Evolutionary conservation across 192 early-diverging fungal genomes (phyloP).

Genomic region (Coemansia aciculifera): DNA sequence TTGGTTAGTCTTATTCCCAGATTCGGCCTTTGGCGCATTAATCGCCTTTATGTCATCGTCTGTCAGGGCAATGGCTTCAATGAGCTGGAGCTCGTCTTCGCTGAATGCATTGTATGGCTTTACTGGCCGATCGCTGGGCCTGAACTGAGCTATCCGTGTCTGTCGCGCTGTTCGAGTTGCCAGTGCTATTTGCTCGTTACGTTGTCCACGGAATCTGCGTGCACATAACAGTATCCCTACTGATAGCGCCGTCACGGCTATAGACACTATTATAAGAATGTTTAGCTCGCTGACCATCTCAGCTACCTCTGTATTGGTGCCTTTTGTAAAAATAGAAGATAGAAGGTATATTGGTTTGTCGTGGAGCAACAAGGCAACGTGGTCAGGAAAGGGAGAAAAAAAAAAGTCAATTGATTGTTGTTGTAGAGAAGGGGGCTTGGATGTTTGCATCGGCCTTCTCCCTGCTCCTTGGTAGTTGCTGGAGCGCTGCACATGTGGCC

Average conservation of each 20-base stretch:
- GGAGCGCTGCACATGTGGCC: background rate
- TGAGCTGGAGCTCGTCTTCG: constrained; percentile 37
- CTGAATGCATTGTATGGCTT: constrained; percentile 48
- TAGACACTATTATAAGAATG: constrained; percentile 30
- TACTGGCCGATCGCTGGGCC: constrained; percentile 23
- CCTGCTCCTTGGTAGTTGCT: background rate
- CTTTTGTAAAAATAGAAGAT: background rate
- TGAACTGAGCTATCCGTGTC: constrained; percentile 20
- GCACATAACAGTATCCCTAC: constrained; percentile 20
- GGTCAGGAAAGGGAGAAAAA: background rate
- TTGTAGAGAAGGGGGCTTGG: background rate
- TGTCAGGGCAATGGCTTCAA: constrained; percentile 26
- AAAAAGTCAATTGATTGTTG: background rate
- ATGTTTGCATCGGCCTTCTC: background rate
- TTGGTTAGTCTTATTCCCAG: background rate
- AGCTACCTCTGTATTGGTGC: background rate
- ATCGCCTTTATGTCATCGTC: constrained; percentile 19
- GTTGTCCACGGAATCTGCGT: constrained; percentile 24
- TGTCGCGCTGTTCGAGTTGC: background rate
- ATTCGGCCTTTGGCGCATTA: constrained; percentile 10
- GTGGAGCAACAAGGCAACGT: background rate
- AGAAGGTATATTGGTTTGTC: no score
- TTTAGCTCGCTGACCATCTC: constrained; percentile 27
- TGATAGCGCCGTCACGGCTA: constrained; percentile 18
- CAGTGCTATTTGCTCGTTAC: background rate